Percentiles rank a stretch among this genome's conserved stretches.
Evolutionary conservation across 306 rosid genomes (phyloP).

Genomic region (Cucurbita ficifolia): DNA sequence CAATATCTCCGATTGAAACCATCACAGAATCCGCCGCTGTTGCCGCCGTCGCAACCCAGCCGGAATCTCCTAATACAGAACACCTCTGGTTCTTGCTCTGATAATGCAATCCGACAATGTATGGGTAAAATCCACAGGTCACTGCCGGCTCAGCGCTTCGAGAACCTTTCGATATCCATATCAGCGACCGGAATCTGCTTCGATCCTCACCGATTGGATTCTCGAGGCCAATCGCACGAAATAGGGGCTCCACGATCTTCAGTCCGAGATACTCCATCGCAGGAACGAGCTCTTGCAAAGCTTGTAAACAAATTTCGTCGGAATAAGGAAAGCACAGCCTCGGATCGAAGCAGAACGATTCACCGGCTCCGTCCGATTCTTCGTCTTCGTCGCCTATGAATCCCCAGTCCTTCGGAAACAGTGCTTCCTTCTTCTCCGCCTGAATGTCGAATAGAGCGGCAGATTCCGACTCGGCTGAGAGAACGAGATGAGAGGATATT

Average conservation of each 20-base stretch:
- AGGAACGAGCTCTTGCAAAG: slow-evolving; percentile 35
- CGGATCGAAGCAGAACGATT: slow-evolving; percentile 53
- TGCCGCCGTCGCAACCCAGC: slow-evolving; percentile 55
- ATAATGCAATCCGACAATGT: slow-evolving; percentile 49
- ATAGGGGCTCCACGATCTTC: slow-evolving; percentile 30
- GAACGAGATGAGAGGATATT: slow-evolving; percentile 36
- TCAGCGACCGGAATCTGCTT: slow-evolving; percentile 26
- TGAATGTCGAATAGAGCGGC: slow-evolving; percentile 45
- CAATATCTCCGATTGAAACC: slow-evolving; percentile 72
- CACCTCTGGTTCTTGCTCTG: slow-evolving; percentile 45
- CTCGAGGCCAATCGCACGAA: slow-evolving; percentile 27
- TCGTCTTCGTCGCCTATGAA: slow-evolving; percentile 26
- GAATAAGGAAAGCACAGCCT: slow-evolving; percentile 22
- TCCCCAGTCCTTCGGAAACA: slow-evolving; percentile 54
- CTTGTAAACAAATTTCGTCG: slow-evolving; percentile 14
- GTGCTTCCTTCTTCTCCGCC: slow-evolving; percentile 22
- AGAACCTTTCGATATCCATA: slow-evolving; percentile 44
- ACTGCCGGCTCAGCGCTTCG: slow-evolving; percentile 4
- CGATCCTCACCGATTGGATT: slow-evolving; percentile 27
- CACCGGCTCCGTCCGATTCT: slow-evolving; percentile 20
- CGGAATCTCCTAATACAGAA: slow-evolving; percentile 57
- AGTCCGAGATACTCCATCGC: slow-evolving; percentile 50
- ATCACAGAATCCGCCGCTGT: slow-evolving; percentile 41
- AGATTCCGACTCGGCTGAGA: slow-evolving; percentile 68
- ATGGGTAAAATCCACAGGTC: slow-evolving; percentile 59